Percentiles rank a stretch among this genome's conserved stretches.
Evolutionary conservation across 495 filamentous ascomycete species (phyloP).

Genomic region (Neurospora intermedia): DNA sequence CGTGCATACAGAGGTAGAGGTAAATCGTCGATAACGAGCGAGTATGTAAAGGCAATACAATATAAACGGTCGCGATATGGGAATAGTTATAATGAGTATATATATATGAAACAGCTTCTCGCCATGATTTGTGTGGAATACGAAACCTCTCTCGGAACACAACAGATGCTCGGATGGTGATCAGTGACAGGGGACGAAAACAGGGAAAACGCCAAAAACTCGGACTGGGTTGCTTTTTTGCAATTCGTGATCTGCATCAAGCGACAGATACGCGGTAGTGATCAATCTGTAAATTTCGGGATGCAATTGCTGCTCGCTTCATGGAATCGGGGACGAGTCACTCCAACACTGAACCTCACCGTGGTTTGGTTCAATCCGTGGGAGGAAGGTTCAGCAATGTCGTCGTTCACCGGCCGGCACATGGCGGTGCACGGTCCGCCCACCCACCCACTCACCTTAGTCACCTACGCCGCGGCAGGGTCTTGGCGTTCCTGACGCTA

Average conservation of each 20-base stretch:
- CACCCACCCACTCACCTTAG: too few species aligned
- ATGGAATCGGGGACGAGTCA: neutral
- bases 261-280: neutral
- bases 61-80: too few species aligned
- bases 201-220: neutral
- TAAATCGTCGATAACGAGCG: neutral
- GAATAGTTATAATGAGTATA: too few species aligned
- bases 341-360: neutral
- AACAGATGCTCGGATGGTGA: neutral
- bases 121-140: neutral
- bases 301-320: neutral
- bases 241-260: neutral
- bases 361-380: neutral
- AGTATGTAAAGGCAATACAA: neutral
- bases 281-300: neutral
- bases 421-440: neutral
- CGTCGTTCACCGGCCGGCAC: neutral
- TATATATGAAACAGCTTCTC: neutral
- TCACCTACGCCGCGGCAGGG: neutral
- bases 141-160: neutral
- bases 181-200: neutral
- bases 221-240: neutral
- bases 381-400: neutral
- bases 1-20: neutral
- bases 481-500: neutral